phyloP scores from a whole-genome alignment of 2,329 filamentous ascomycete genomes.

The Colletotrichum brevisporum region DNA sequence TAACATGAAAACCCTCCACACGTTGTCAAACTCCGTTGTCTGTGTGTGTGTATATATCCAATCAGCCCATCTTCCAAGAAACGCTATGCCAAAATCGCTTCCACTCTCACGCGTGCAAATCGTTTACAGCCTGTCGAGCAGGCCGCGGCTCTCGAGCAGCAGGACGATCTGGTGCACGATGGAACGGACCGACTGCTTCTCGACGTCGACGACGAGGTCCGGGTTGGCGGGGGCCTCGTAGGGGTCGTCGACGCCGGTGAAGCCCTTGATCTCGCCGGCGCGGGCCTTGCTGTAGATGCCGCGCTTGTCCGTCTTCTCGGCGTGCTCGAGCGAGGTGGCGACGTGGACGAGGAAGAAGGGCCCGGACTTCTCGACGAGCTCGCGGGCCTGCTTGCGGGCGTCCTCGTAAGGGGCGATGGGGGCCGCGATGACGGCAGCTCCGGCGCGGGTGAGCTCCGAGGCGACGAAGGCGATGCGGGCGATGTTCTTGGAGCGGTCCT shows the following conservation, averaged over 20 bases:
- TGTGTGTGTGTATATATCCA: neutral
- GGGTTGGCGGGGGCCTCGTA: conserved; percentile 89
- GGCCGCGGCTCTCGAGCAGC: conserved; percentile 88
- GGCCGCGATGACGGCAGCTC: conserved; percentile 94
- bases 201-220: conserved; percentile 86
- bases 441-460: conserved; percentile 91
- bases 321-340: conserved; percentile 90
- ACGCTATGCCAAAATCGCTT: conserved; percentile 13
- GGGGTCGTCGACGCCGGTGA: conserved; percentile 97
- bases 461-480: conserved; percentile 97
- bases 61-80: neutral
- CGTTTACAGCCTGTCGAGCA: conserved; percentile 79
- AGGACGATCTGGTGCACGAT: conserved; percentile 98
- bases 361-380: conserved; percentile 89
- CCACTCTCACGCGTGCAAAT: neutral
- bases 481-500: conserved; percentile 96
- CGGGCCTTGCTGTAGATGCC: conserved; percentile 90
- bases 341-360: conserved; percentile 97
- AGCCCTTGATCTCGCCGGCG: conserved; percentile 93
- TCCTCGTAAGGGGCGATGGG: conserved; percentile 94
- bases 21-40: conserved; percentile 13
- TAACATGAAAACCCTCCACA: neutral
- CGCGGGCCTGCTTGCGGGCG: conserved; percentile 81
- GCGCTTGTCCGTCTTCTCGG: conserved; percentile 94
- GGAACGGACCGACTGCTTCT: conserved; percentile 89